A percentile compares a stretch with the other conserved stretches of the same genome.
These are phyloP conservation scores for Rhynchospora breviuscula DNA, from an alignment of 176 grass and related monocot species.

Conservation along the genomic window DNA sequence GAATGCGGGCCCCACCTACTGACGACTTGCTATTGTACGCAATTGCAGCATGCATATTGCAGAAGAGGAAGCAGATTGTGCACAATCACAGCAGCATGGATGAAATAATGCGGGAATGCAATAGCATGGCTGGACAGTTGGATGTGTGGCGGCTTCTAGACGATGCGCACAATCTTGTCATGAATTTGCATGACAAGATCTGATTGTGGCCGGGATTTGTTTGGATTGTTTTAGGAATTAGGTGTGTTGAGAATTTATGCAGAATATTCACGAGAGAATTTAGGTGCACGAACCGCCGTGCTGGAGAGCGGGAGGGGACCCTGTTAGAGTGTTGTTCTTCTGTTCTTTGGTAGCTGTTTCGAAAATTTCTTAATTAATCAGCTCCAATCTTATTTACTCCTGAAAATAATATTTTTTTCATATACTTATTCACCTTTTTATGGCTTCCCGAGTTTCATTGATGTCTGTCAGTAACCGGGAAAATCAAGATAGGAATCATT, in stretches of 20 bases:
- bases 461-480: background rate
- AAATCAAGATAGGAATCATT: no score
- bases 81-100: conserved; percentile 43
- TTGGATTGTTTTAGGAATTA: conserved; percentile 13
- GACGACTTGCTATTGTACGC: conserved; percentile 49
- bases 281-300: conserved; percentile 4
- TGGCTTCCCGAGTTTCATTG: background rate
- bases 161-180: conserved; percentile 41
- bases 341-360: conserved; percentile 11
- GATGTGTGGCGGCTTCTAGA: conserved; percentile 53
- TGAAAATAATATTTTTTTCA: conserved; percentile 2
- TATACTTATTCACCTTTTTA: background rate
- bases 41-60: conserved; percentile 42
- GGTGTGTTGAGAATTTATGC: background rate
- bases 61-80: conserved; percentile 46
- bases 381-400: conserved; percentile 1
- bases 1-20: conserved; percentile 35
- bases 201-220: background rate
- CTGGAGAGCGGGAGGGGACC: background rate
- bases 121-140: conserved; percentile 43
- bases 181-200: conserved; percentile 41
- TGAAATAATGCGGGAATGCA: conserved; percentile 50
- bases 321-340: conserved; percentile 1
- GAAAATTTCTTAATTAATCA: conserved; percentile 16
- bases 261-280: background rate